Conservation (phyloP, 192 early-diverging fungal genomes). For the Gonapodya prolifera region DNA sequence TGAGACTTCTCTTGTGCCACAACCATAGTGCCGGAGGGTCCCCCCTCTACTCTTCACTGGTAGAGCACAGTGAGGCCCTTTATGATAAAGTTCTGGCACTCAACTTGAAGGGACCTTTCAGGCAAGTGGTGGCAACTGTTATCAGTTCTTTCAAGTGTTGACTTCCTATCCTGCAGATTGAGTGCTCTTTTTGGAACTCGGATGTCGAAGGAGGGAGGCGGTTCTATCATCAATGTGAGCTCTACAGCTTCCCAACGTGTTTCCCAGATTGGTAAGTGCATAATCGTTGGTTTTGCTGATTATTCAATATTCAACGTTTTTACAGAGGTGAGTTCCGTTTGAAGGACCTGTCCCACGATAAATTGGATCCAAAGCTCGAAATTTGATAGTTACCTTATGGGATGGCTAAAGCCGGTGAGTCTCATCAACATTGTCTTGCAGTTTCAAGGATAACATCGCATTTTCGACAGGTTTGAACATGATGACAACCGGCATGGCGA, state of each 20-base stretch:
- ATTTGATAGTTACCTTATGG: background rate
- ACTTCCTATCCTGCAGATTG: too few species aligned
- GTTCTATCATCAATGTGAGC: background rate
- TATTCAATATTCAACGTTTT: too few species aligned
- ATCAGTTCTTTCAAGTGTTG: too few species aligned
- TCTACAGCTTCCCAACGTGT: background rate
- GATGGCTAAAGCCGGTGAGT: background rate
- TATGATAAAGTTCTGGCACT: background rate
- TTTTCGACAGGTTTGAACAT: too few species aligned
- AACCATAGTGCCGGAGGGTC: background rate
- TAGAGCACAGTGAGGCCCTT: background rate
- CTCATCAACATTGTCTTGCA: too few species aligned
- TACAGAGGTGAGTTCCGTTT: too few species aligned
- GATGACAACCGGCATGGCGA: background rate
- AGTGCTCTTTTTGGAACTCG: background rate
- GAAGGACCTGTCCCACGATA: too few species aligned
- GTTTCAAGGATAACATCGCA: too few species aligned
- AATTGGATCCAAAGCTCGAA: too few species aligned
- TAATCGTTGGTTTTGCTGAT: too few species aligned
- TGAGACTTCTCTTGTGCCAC: too few species aligned
- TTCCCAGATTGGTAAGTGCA: background rate
- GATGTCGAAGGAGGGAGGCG: background rate
- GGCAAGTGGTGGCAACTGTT: too few species aligned
- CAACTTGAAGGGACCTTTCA: background rate
- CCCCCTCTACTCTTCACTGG: background rate